Evolutionary conservation across 1,284 basidiomycete genomes (phyloP).

Genomic region (Sporisorium exsertum): DNA sequence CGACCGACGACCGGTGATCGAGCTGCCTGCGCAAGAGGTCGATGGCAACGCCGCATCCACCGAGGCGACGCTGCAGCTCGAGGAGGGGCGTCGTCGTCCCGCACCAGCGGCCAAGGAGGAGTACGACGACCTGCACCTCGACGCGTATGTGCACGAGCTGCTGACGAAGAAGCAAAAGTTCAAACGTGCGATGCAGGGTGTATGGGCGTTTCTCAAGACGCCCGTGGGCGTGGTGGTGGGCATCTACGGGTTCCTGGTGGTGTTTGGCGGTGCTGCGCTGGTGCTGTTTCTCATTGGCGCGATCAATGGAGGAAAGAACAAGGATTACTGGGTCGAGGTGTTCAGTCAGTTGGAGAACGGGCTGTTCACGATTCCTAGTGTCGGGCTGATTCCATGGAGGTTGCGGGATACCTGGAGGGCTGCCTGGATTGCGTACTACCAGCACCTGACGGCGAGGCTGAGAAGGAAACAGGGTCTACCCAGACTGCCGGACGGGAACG

Average conservation of each 20-base stretch:
- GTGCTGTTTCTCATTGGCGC: conserved; percentile 46
- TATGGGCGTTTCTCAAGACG: conserved; percentile 87
- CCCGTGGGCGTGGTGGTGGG: conserved; percentile 77
- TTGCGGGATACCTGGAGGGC: conserved; percentile 81
- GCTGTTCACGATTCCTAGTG: conserved; percentile 80
- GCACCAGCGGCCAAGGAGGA: conserved; percentile 1
- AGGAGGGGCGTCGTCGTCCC: conserved; percentile 25
- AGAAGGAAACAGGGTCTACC: conserved; percentile 41
- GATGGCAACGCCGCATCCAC: conserved; percentile 15
- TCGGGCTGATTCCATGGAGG: conserved; percentile 77
- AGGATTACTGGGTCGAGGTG: conserved; percentile 77
- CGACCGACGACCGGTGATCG: conserved; percentile 77
- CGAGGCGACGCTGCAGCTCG: conserved; percentile 33
- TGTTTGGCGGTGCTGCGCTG: conserved; percentile 50
- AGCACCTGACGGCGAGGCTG: conserved; percentile 38
- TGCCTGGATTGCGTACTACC: conserved; percentile 77
- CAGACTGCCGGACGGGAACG: conserved; percentile 37
- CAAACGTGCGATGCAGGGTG: conserved; percentile 76
- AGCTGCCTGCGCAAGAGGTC: conserved; percentile 69
- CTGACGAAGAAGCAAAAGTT: conserved; percentile 65
- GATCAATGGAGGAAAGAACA: conserved; percentile 46
- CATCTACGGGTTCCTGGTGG: conserved; percentile 78
- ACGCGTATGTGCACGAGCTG: conserved; percentile 44
- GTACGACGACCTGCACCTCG: conserved; percentile 42
- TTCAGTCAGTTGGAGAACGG: conserved; percentile 82